Evolutionary conservation across 2,329 filamentous ascomycete species (phyloP), one percentile per base, ranked within the genome.

Genomic region (Fusarium drepaniforme): DNA sequence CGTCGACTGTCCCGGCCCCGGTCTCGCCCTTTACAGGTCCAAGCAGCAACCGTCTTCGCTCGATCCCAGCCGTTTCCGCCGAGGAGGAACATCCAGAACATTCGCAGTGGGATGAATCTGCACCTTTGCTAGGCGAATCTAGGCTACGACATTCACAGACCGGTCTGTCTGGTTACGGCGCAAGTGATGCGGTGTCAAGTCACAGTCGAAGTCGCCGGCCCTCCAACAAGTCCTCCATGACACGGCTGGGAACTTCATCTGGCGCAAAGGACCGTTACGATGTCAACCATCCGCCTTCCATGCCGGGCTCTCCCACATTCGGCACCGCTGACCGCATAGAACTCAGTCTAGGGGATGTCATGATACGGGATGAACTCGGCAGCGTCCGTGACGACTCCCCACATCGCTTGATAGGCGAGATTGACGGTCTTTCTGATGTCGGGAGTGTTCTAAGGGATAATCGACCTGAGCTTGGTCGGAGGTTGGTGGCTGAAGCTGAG

Each of bases 221-320:
- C n/a, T 90, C 89, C 15, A 88, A 84, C 76, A 84, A 83, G 64
- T 90, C 89, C 58, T 90, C 89, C 25, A 85, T 83, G 37, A 86
- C 82, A 62, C 87, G 83, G 77, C 78, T 83, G 6, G 77, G 79
- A 12, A 79, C 81, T 13, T 78, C 80, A 1, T 82, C 81, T 38
- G 77, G 60, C 78, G 81, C 71, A 53, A 80, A 75, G 49, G 88
- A 90, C 35, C 83, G 83, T 67, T 91, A 91, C 77, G 90, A 92
- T 83, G 83, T 93, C 71, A 93, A 93, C 77, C 91, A 93, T 71
- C 92, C 92, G 5, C 92, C 92, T 1, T 93, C 92, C 0, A 86
- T 93, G 56, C 92, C 92, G 3, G 90, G 89, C 1, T 91, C 90
- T 9, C 92, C 92, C 3, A 82, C 82, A 2, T 83, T 91, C 67